Evolutionary conservation across 1,284 basidiomycete species (phyloP).

Genomic region (Polyporus tsugae): DNA sequence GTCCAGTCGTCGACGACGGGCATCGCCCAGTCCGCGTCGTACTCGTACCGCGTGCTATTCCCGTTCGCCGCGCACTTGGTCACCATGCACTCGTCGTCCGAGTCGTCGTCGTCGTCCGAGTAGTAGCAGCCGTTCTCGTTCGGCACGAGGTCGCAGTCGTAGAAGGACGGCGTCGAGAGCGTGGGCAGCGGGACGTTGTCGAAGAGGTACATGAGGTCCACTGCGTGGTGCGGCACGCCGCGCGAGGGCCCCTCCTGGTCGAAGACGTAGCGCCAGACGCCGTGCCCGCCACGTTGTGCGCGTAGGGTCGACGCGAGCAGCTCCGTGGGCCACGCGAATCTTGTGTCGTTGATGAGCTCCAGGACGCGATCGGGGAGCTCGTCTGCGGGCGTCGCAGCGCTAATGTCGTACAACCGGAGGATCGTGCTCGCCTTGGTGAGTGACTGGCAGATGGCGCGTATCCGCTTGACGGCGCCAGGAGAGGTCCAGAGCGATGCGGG

Average conservation of each 20-base stretch:
- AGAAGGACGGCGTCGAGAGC: conserved; percentile 26
- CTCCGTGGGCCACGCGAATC: conserved; percentile 78
- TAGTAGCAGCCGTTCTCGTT: conserved; percentile 36
- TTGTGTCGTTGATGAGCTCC: conserved; percentile 76
- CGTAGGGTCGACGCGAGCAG: conserved; percentile 55
- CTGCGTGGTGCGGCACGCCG: conserved; percentile 69
- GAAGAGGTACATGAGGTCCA: conserved; percentile 78
- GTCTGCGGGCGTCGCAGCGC: conserved; percentile 59
- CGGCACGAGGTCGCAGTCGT: conserved; percentile 35
- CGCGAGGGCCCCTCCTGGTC: conserved; percentile 77
- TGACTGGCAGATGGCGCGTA: conserved; percentile 77
- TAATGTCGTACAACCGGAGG: conserved; percentile 75
- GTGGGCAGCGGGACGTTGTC: conserved; percentile 64
- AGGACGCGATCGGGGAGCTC: conserved; percentile 72
- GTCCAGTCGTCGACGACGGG: conserved; percentile 66
- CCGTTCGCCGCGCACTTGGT: conserved; percentile 16
- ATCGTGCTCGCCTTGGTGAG: conserved; percentile 65
- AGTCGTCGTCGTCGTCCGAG: conserved; percentile 37
- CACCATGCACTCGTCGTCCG: conserved; percentile 6
- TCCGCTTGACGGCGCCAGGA: conserved; percentile 63
- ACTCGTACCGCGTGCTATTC: conserved; percentile 35
- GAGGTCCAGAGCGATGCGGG: conserved; percentile 69
- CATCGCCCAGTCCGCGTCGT: conserved; percentile 36
- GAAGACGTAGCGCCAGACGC: conserved; percentile 80
- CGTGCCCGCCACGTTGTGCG: conserved; percentile 56